Evolutionary conservation across 2,329 filamentous ascomycete genomes (phyloP), one percentile per base, ranked within the genome.

Genomic region (Phyllosticta citribraziliensis): DNA sequence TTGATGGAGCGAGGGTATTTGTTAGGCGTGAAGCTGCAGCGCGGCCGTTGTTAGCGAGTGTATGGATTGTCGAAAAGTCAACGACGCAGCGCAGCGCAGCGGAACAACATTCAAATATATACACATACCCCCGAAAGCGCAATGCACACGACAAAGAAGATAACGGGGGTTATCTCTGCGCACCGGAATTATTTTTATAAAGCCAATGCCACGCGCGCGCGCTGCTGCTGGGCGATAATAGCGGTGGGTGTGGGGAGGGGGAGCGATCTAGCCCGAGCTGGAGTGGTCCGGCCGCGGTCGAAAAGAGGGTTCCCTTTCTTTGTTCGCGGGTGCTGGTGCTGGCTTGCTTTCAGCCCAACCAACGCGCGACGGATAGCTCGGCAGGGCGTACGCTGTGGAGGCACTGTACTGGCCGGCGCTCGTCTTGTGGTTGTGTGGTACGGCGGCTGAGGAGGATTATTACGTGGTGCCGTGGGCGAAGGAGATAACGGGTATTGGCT

Each of bases 181-280:
- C 20, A 53, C 35, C 25, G 12, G 17, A 12, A 40, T 30, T 17
- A 50, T 60, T 55, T 60, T 55, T 60, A 50, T 60, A 55, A 51
- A 22, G 22, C 30, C 27, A 47, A 27, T 50, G 40, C n/a, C 40
- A 50, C 52, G 22, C 27, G n/a, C n/a, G 40, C 14, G 12, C 30
- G 12, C 11, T n/a, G n/a, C n/a, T n/a, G n/a, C n/a, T 47, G 35
- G 35, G 35, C 5, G 35, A 17, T 17, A 17, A n/a, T n/a, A n/a
- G n/a, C n/a, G n/a, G n/a, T n/a, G n/a, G n/a, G n/a, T n/a, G n/a
- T n/a, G 35, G 35, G 9, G 9, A 10, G 35, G 14, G 14, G 14
- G 4, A 14, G 17, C 17, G 40, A 47, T 47, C 40, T 47, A 47
- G 40, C 40, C 40, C 40, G 40, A 47, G 40, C 40, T 47, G 40